phyloP scores from a whole-genome alignment of 164 flowering plant genomes.

The Vitis labrusca region DNA sequence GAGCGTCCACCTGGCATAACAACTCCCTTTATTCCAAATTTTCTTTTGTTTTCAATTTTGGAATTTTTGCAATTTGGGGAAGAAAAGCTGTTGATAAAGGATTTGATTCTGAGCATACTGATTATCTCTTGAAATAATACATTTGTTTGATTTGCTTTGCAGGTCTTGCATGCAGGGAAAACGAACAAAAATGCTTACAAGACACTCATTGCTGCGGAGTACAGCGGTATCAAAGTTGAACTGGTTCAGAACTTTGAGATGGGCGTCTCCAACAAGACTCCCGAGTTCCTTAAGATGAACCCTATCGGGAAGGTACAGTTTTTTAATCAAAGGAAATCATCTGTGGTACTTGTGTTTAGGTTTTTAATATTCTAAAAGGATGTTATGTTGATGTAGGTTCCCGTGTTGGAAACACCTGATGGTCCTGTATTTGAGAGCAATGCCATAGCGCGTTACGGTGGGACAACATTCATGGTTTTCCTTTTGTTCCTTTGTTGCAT shows the following conservation, averaged over 20 bases:
- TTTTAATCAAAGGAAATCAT: too few relatives aligned
- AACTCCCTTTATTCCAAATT: too few relatives aligned
- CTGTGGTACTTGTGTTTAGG: too few relatives aligned
- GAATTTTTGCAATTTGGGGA: too few relatives aligned
- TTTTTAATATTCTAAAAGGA: too few relatives aligned
- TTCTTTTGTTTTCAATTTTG: too few relatives aligned
- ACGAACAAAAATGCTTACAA: conserved; percentile 66
- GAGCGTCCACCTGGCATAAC: too few relatives aligned
- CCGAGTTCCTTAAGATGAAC: conserved; percentile 74
- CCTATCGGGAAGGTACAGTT: conserved; percentile 73
- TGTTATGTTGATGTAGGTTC: conserved; percentile 43
- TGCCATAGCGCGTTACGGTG: conserved; percentile 80
- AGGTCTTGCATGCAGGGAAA: conserved; percentile 60
- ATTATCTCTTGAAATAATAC: too few relatives aligned
- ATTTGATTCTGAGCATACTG: too few relatives aligned
- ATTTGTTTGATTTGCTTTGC: conserved; percentile 4
- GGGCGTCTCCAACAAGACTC: conserved; percentile 72
- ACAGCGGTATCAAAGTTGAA: conserved; percentile 50
- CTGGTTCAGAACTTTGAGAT: conserved; percentile 57
- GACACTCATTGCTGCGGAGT: conserved; percentile 72
- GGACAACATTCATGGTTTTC: neutral
- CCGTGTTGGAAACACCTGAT: conserved; percentile 76
- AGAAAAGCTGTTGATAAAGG: too few relatives aligned
- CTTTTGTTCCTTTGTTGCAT: neutral
- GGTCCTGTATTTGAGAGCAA: conserved; percentile 84